Percentiles rank a stretch among this genome's conserved stretches.
Conservation (phyloP, 495 filamentous ascomycete genomes). For the Haplographium delicatum region DNA sequence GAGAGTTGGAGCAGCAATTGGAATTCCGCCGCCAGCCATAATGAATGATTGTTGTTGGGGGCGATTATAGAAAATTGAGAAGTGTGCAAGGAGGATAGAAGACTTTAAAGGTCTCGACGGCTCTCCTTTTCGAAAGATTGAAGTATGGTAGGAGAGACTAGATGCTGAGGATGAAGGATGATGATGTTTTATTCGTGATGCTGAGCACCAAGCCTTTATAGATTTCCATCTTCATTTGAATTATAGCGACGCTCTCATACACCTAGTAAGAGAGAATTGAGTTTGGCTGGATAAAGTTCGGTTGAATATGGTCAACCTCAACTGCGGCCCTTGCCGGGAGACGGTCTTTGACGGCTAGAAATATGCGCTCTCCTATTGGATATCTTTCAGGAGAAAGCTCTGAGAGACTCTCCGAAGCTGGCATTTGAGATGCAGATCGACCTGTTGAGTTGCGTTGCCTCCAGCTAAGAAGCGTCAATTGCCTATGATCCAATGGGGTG, state of each 20-base stretch:
- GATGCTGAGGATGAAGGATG: slow-evolving; percentile 9
- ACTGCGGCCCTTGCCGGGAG: neutral
- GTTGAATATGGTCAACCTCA: too few relatives aligned
- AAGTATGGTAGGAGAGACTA: neutral
- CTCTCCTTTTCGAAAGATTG: slow-evolving; percentile 2
- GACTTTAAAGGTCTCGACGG: neutral
- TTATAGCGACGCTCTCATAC: too few relatives aligned
- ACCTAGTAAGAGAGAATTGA: too few relatives aligned
- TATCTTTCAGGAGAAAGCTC: too few relatives aligned
- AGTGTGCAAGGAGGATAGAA: too few relatives aligned
- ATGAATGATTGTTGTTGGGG: neutral
- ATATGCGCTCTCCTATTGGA: neutral
- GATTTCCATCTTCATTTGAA: too few relatives aligned
- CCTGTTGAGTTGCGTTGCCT: too few relatives aligned
- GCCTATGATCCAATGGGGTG: too few relatives aligned
- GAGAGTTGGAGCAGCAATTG: slow-evolving; percentile 13
- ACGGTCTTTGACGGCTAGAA: neutral
- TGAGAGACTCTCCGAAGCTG: slow-evolving; percentile 10
- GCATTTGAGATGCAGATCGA: slow-evolving; percentile 4
- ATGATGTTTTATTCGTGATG: slow-evolving; percentile 1
- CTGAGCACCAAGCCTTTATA: slow-evolving; percentile 12
- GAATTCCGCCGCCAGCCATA: slow-evolving; percentile 21
- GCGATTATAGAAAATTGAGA: neutral
- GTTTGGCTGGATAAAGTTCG: too few relatives aligned
- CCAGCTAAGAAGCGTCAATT: too few relatives aligned